Evolutionary conservation across 2,329 filamentous ascomycete species (phyloP).

Genomic region (Paraconiothyrium sp.): DNA sequence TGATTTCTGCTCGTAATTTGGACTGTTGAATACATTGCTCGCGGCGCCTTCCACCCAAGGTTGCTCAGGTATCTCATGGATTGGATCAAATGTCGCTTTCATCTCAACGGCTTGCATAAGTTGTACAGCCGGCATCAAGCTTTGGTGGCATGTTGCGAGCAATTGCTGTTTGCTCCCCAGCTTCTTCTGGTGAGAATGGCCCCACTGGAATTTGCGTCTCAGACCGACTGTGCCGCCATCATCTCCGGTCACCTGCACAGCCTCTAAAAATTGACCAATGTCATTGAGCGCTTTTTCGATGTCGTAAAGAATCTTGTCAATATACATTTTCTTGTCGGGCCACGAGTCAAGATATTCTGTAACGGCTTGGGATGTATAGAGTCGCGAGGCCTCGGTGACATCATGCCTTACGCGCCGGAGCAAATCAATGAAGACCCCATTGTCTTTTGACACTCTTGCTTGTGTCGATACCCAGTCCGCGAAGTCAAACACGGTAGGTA

Average conservation of each 20-base stretch:
- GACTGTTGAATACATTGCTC: slow-evolving; percentile 28
- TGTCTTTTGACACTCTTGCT: slow-evolving; percentile 36
- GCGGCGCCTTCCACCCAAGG: slow-evolving; percentile 31
- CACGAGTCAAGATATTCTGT: slow-evolving; percentile 33
- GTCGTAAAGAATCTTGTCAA: slow-evolving; percentile 36
- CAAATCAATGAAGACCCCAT: slow-evolving; percentile 32
- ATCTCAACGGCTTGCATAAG: slow-evolving; percentile 40
- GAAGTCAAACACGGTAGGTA: slow-evolving; percentile 39
- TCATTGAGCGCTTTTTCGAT: slow-evolving; percentile 38
- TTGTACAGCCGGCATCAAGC: slow-evolving; percentile 37
- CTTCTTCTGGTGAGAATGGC: slow-evolving; percentile 39
- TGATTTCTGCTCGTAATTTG: slow-evolving; percentile 35
- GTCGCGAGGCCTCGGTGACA: slow-evolving; percentile 37
- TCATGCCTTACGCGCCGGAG: slow-evolving; percentile 41
- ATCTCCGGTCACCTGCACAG: slow-evolving; percentile 32
- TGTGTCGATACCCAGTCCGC: slow-evolving; percentile 36
- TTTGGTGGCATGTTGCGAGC: slow-evolving; percentile 37
- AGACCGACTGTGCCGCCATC: slow-evolving; percentile 31
- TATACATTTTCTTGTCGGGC: slow-evolving; percentile 35
- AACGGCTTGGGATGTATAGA: slow-evolving; percentile 32
- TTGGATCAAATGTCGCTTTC: slow-evolving; percentile 26
- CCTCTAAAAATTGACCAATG: slow-evolving; percentile 41
- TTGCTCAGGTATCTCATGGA: slow-evolving; percentile 31
- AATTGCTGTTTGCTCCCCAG: slow-evolving; percentile 31
- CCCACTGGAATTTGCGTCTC: slow-evolving; percentile 43